Percentiles rank a stretch among this genome's conserved stretches.
phyloP scores from a whole-genome alignment of 495 filamentous ascomycete genomes.

The Annulohypoxylon moriforme region DNA sequence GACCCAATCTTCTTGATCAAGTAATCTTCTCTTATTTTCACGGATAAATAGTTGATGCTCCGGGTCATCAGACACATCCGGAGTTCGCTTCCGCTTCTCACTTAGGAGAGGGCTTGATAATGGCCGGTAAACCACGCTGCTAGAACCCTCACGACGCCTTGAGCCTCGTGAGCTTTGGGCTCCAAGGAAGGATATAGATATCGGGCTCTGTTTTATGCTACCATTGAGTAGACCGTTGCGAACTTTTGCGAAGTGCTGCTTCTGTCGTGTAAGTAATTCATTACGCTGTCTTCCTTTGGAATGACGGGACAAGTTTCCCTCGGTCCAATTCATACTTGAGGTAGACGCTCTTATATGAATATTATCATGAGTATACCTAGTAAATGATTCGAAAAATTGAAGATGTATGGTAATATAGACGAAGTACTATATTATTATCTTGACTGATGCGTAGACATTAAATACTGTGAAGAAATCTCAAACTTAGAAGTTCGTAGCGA shows the following conservation, averaged over 20 bases:
- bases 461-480: constrained; percentile 5
- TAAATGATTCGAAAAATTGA: not conserved
- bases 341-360: constrained; percentile 9
- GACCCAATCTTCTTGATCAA: constrained; percentile 48
- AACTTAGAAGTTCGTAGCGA: not conserved
- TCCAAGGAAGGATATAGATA: constrained; percentile 44
- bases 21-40: constrained; percentile 39
- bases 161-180: constrained; percentile 14
- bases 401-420: constrained; percentile 6
- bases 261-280: constrained; percentile 51
- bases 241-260: constrained; percentile 56
- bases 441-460: constrained; percentile 5
- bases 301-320: constrained; percentile 55
- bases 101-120: constrained; percentile 25
- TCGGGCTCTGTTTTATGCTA: constrained; percentile 33
- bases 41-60: constrained; percentile 17
- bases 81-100: constrained; percentile 24
- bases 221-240: constrained; percentile 40
- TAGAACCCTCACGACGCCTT: not conserved
- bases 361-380: constrained; percentile 15
- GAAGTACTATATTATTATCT: constrained; percentile 23
- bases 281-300: constrained; percentile 50
- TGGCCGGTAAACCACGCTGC: not conserved
- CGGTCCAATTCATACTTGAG: constrained; percentile 59
- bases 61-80: not conserved